Evolutionary conservation across 768 basidiomycete species (phyloP).

Genomic region (Pisolithus albus): DNA sequence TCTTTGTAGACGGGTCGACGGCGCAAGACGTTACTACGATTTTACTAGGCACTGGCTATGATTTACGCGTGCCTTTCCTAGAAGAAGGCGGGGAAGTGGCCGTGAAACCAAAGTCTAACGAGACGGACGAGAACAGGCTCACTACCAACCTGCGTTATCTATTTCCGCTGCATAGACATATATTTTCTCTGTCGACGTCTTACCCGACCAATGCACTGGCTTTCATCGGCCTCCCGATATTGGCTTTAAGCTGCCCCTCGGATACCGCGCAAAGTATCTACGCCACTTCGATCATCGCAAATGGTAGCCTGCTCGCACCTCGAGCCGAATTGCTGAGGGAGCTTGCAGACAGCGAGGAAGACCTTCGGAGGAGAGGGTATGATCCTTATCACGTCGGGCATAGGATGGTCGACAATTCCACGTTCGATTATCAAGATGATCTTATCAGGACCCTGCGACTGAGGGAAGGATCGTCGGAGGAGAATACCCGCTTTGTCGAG

Average conservation of each 20-base stretch:
- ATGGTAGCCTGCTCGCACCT: conserved; percentile 35
- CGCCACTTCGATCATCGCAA: conserved; percentile 37
- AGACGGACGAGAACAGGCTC: conserved; percentile 20
- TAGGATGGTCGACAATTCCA: conserved; percentile 28
- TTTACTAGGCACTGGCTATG: conserved; percentile 51
- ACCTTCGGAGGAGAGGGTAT: conserved; percentile 33
- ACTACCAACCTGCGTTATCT: conserved; percentile 48
- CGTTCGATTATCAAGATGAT: conserved; percentile 37
- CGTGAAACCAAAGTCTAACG: conserved; percentile 13
- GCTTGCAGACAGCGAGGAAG: conserved; percentile 36
- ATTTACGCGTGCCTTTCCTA: conserved; percentile 46
- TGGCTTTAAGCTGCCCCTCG: conserved; percentile 42
- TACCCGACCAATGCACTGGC: conserved; percentile 47
- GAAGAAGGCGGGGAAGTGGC: conserved; percentile 18
- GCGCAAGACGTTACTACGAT: conserved; percentile 38
- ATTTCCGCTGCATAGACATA: conserved; percentile 47
- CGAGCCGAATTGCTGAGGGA: conserved; percentile 35
- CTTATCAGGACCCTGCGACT: conserved; percentile 9
- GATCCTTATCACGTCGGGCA: conserved; percentile 49
- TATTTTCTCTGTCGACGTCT: conserved; percentile 43
- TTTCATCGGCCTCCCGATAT: conserved; percentile 47
- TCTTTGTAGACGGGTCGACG: conserved; percentile 42
- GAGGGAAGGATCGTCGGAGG: conserved; percentile 32
- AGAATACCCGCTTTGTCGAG: conserved; percentile 43
- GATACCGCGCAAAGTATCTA: conserved; percentile 47